A percentile compares a stretch with the other conserved stretches of the same genome.
Conservation (phyloP, 1,139 yeast genomes). For the Sugiyamaella pinicola region DNA sequence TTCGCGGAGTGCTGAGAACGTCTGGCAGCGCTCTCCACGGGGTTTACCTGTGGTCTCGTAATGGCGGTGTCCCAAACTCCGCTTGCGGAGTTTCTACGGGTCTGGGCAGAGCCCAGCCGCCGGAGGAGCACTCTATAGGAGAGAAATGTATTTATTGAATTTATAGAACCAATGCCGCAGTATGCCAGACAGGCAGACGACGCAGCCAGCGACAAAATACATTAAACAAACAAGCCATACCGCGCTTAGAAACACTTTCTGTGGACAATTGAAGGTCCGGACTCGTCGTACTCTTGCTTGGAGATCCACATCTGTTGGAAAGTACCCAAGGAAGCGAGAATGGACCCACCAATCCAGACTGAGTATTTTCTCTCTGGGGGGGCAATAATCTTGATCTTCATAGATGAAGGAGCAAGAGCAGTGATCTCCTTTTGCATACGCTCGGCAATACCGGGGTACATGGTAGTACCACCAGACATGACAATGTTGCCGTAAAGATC, state of each 20-base stretch:
- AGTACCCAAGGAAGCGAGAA: constrained; percentile 96
- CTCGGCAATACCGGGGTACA: constrained; percentile 99
- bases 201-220: background rate
- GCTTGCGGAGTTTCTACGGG: background rate
- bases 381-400: constrained; percentile 99
- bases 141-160: constrained; percentile 13
- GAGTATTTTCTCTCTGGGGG: constrained; percentile 99
- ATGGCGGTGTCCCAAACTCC: background rate
- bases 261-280: constrained; percentile 99
- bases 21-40: no score
- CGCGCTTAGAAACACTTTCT: constrained; percentile 94
- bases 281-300: constrained; percentile 97
- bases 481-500: constrained; percentile 99
- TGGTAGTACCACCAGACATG: constrained; percentile 99
- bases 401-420: constrained; percentile 98
- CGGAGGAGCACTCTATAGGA: no score
- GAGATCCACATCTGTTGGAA: constrained; percentile 98
- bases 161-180: constrained; percentile 3
- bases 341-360: constrained; percentile 99
- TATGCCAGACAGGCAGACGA: background rate
- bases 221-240: background rate
- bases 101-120: no score
- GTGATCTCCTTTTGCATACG: constrained; percentile 99
- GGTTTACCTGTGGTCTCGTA: background rate
- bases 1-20: background rate